These are phyloP conservation scores for Tetracentron sinense DNA, from an alignment of 164 flowering plant species.

Conservation along the genomic window DNA sequence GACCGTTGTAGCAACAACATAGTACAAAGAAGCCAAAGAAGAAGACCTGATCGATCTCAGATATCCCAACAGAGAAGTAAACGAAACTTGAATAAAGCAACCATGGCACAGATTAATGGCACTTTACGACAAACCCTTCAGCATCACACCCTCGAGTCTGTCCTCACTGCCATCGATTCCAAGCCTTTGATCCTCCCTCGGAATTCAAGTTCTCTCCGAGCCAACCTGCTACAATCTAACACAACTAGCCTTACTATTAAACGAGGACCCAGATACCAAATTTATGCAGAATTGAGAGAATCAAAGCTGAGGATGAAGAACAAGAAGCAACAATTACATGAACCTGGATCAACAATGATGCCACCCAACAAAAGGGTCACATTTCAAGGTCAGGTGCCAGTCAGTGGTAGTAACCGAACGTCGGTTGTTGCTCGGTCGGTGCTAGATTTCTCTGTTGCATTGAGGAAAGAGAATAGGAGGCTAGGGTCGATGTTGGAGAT, in stretches of 20 bases:
- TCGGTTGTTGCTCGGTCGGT: constrained; percentile 38
- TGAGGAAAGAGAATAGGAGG: constrained; percentile 42
- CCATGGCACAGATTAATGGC: constrained; percentile 18
- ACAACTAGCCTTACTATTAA: background rate
- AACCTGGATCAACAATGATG: constrained; percentile 11
- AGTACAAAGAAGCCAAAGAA: too few relatives aligned
- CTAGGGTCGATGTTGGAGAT: constrained; percentile 22
- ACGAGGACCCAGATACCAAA: constrained; percentile 30
- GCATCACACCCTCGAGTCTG: constrained; percentile 13
- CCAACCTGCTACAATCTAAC: constrained; percentile 5
- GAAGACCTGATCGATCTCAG: background rate
- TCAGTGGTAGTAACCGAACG: constrained; percentile 4
- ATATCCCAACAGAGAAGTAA: too few relatives aligned
- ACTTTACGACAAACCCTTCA: constrained; percentile 13
- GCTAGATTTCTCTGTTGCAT: constrained; percentile 37
- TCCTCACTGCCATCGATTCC: constrained; percentile 32
- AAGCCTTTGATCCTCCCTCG: constrained; percentile 27
- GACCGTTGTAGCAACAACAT: too few relatives aligned
- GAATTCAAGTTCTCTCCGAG: constrained; percentile 15
- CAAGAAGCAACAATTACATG: constrained; percentile 4
- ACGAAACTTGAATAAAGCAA: constrained; percentile 2
- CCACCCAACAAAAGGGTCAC: constrained; percentile 36
- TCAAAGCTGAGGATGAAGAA: constrained; percentile 26
- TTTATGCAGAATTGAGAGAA: constrained; percentile 34
- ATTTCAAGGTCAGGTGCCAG: constrained; percentile 13